Conservation (phyloP, 192 early-diverging fungal species). For the Coemansia sp. region DNA sequence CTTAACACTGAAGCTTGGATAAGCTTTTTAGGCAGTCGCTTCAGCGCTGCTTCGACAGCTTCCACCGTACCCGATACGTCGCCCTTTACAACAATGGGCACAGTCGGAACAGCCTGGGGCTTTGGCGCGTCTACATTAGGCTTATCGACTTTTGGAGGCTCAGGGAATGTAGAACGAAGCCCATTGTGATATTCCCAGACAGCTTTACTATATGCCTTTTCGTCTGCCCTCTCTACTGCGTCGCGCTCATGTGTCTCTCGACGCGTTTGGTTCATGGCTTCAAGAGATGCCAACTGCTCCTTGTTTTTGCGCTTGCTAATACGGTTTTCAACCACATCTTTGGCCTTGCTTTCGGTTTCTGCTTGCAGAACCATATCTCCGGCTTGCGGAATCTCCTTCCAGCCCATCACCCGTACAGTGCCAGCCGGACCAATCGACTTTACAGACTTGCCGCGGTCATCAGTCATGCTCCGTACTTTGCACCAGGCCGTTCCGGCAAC, state of each 20-base stretch:
- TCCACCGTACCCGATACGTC: constrained; percentile 95
- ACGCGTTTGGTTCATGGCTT: constrained; percentile 76
- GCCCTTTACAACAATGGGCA: constrained; percentile 54
- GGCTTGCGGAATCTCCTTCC: constrained; percentile 88
- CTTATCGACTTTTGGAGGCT: constrained; percentile 33
- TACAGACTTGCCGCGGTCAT: constrained; percentile 71
- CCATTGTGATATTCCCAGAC: constrained; percentile 69
- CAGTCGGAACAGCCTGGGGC: constrained; percentile 4
- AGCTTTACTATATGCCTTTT: constrained; percentile 58
- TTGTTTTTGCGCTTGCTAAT: constrained; percentile 59
- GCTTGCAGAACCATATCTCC: constrained; percentile 87
- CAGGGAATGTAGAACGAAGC: constrained; percentile 55
- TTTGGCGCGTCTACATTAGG: neutral
- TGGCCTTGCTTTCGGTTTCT: constrained; percentile 59
- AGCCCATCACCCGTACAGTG: constrained; percentile 86
- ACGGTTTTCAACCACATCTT: constrained; percentile 71
- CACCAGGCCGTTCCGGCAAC: constrained; percentile 87
- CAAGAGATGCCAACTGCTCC: constrained; percentile 62
- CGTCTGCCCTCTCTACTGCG: constrained; percentile 52
- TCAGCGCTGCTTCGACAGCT: constrained; percentile 74
- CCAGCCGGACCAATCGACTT: constrained; percentile 78
- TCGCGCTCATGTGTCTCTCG: constrained; percentile 55
- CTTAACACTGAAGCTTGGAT: constrained; percentile 70
- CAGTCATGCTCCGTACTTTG: constrained; percentile 79
- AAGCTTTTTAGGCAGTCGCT: constrained; percentile 75